Base-by-base conservation (phyloP, 140 eudicot genomes). In the Oenanthe javanica region DNA sequence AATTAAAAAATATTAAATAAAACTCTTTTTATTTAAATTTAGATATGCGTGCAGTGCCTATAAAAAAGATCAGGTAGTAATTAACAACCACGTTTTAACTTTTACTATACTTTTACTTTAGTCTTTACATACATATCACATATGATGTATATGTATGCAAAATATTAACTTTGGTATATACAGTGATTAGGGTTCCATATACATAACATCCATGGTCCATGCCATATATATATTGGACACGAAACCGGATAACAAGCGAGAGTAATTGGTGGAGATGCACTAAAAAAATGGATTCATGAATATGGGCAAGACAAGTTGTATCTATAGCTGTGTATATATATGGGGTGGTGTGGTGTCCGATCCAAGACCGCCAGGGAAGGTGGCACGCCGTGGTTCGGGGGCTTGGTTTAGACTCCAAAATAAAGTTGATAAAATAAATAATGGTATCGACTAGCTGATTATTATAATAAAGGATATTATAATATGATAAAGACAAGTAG, bases 371-470 rank as follows among this genome's bases (percentile, higher is more conserved):
- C 25, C 47, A 71, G 49, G 76, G 76, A 18, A 42, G 50, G 50
- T 71, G 76, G 23, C 25, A 38, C 76, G 49, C 50, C 76, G 76
- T 36, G 76, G 52, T 72, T 72, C 77, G 54, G 48, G 77, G 77
- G 18, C 50, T 42, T 72, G 77, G 77, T 72, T 72, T 45, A 72
- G 47, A 71, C 23, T 31, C 49, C 11, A 71, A 14, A 12, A 18
- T 16, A 23, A 0, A 9, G n/a, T 0, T 21, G 11, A 71, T 71
- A 40, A 71, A 71, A 40, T 71, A 71, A 40, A 40, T 40, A 40
- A 57, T 57, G 25, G n/a, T 15, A 14, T 52, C n/a, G n/a, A n/a
- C n/a, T n/a, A n/a, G n/a, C n/a, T n/a, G n/a, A 59, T 21, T 59
- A 59, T 40, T n/a, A n/a, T n/a, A n/a, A n/a, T n/a, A n/a, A n/a